Evolutionary conservation across 768 basidiomycete genomes (phyloP).

Genomic region (Hygrocybe coccinea): DNA sequence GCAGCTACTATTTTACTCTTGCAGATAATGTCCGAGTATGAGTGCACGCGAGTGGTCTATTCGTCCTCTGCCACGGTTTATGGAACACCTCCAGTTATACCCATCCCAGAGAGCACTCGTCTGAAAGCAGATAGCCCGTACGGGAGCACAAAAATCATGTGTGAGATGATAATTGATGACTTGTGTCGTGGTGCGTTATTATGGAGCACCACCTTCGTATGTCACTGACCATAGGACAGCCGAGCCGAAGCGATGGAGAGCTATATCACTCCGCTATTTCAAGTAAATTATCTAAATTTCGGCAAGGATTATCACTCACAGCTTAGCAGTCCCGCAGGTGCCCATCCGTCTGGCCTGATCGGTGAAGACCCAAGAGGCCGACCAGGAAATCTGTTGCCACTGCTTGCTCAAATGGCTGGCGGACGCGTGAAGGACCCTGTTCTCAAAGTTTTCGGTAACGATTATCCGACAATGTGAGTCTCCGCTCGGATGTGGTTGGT

Average conservation of each 20-base stretch:
- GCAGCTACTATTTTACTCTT: constrained; percentile 80
- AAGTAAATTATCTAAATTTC: constrained; percentile 52
- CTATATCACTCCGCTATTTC: constrained; percentile 92
- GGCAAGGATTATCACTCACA: neutral
- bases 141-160: constrained; percentile 94
- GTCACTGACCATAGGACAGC: constrained; percentile 40
- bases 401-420: constrained; percentile 91
- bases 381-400: constrained; percentile 89
- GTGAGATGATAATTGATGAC: constrained; percentile 85
- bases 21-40: constrained; percentile 80
- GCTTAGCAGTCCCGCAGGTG: constrained; percentile 80
- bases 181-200: constrained; percentile 63
- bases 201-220: constrained; percentile 1
- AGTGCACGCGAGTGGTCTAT: constrained; percentile 86
- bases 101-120: constrained; percentile 89
- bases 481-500: neutral
- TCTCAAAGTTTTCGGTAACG: constrained; percentile 88
- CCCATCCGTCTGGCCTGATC: constrained; percentile 90
- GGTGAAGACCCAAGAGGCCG: constrained; percentile 96
- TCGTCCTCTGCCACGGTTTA: constrained; percentile 99
- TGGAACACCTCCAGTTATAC: constrained; percentile 85
- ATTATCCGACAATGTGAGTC: constrained; percentile 87
- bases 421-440: constrained; percentile 72
- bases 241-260: constrained; percentile 66
- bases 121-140: constrained; percentile 89